Evolutionary conservation across 805 yeast genomes (phyloP).

Genomic region (Sugiyamaella americana): DNA sequence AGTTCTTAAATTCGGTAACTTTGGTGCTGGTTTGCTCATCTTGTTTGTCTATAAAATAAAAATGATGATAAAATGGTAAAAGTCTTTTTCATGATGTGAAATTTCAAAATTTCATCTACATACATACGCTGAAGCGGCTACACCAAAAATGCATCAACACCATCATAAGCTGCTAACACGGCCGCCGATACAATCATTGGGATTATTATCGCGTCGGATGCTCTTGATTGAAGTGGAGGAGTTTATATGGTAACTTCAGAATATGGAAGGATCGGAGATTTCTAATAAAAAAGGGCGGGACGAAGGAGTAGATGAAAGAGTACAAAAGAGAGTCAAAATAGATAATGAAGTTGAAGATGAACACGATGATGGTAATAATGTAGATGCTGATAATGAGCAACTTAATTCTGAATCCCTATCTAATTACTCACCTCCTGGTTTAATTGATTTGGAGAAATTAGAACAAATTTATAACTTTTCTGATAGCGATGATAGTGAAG

Average conservation of each 20-base stretch:
- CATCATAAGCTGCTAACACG: too few species aligned
- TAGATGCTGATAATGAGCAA: neutral
- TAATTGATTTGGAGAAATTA: conserved; percentile 1
- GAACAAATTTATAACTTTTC: conserved; percentile 5
- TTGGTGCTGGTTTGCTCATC: conserved; percentile 17
- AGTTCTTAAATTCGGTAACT: conserved; percentile 68
- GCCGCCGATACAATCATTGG: too few species aligned
- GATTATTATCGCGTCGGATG: too few species aligned
- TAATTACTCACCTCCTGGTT: neutral
- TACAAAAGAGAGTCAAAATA: neutral
- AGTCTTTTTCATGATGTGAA: too few species aligned
- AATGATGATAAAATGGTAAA: neutral
- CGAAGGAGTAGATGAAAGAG: neutral
- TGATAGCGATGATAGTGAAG: conserved; percentile 7
- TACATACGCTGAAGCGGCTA: too few species aligned
- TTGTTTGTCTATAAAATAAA: neutral
- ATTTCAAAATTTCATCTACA: too few species aligned
- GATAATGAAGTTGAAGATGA: neutral
- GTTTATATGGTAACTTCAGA: too few species aligned
- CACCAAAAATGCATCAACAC: too few species aligned
- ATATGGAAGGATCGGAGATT: too few species aligned
- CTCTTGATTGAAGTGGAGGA: too few species aligned
- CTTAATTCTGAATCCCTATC: neutral
- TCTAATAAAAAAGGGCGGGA: too few species aligned
- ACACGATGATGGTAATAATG: neutral